Base-by-base conservation (phyloP, 2,329 filamentous ascomycete species). In the Talaromyces sp. region DNA sequence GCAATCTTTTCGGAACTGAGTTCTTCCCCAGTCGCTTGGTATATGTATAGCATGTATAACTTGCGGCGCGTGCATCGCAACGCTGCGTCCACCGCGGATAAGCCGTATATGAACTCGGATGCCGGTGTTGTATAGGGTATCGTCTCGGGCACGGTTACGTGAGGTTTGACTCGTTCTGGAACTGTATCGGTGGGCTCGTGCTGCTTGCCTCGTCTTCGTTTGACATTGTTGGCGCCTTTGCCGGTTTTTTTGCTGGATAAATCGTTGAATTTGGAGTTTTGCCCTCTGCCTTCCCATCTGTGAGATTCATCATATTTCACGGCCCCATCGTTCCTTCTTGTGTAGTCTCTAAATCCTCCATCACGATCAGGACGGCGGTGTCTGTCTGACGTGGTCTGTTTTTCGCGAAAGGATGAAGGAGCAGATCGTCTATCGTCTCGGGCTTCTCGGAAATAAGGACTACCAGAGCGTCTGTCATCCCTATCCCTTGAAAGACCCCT, bases 31-130 rank as follows among this genome's bases (percentile, higher is more conserved):
- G 84, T 79, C 11, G 85, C 84, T 57, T 81, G 82, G 73, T 90
- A 89, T 11, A 97, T 81, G 75, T 98, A 97, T 3, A 99, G 84
- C 63, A 88, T 90, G 80, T 97, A 96, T 2, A 96, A 79, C 72
- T 91, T 88, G 65, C 95, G 88, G 39, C 87, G 84, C 11, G 82
- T 82, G 52, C 86, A 85, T 69, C 84, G 87, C 22, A 99, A 81
- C 0, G 93, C 93, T 22, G 93, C 90, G 68, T 90, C 84, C 24
- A 98, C 92, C 1, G 91, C 88, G 2, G 90, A 91, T 52, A 86
- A 86, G 6, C 95, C 95, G 74, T 96, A 98, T 2, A 99, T 82
- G 71, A 97, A 98, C 67, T 97, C 90, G 0, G 93, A 97, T 5
- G 92, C 91, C 0, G 94, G 90, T 0, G 92, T 96, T 0, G 91